Evolutionary conservation across 2,329 filamentous ascomycete species (phyloP).

Genomic region (Trichoderma citrinoviride): DNA sequence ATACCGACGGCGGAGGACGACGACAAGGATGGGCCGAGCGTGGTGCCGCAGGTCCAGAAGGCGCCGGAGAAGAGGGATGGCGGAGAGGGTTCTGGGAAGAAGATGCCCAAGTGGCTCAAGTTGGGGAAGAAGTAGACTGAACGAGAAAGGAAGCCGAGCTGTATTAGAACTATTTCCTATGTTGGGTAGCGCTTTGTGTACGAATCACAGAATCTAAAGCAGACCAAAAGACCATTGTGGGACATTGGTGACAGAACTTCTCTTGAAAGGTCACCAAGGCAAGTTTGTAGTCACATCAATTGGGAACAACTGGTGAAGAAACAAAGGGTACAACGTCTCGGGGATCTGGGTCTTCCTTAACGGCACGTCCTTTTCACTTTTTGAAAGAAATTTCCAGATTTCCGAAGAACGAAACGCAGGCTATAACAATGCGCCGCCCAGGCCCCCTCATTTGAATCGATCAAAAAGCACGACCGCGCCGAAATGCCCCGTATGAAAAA

Average conservation of each 20-base stretch:
- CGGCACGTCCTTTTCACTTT: neutral
- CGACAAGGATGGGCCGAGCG: conserved; percentile 32
- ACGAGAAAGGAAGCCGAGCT: neutral
- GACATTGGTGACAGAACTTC: neutral
- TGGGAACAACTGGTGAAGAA: neutral
- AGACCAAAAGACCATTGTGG: neutral
- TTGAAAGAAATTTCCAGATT: conserved; percentile 33
- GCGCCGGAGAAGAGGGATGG: conserved; percentile 39
- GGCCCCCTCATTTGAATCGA: conserved; percentile 1
- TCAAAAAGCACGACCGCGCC: conserved; percentile 38
- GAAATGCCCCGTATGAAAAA: conserved; percentile 33
- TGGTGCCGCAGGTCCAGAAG: conserved; percentile 29
- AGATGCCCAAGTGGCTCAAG: conserved; percentile 69
- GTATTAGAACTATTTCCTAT: neutral
- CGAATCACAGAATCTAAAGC: too few relatives aligned
- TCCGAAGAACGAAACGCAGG: conserved; percentile 33
- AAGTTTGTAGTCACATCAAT: neutral
- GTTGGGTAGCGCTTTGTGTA: too few relatives aligned
- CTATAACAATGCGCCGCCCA: conserved; percentile 21
- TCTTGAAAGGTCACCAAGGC: neutral
- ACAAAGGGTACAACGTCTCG: neutral
- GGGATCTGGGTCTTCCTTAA: neutral
- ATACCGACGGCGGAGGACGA: conserved; percentile 44
- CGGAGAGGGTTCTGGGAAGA: conserved; percentile 43
- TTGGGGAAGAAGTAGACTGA: conserved; percentile 60